Base-by-base conservation (phyloP, 73 alveolate genomes). In the Paramecium sonneborni region DNA sequence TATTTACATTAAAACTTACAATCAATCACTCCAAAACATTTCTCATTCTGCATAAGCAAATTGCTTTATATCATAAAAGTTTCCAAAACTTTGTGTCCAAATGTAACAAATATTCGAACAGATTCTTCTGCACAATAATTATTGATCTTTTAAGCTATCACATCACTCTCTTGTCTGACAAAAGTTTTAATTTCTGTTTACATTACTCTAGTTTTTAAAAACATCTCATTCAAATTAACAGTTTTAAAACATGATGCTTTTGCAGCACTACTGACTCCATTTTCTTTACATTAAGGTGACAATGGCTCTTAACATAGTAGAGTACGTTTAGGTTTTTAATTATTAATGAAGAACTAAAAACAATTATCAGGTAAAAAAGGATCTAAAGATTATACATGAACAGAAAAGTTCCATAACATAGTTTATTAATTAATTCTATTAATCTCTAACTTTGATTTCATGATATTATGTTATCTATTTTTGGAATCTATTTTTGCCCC, bases 111-210 rank as follows among this genome's bases (percentile, higher is more conserved):
- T 76, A 76, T 39, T 41, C 88, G 30, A 39, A 76, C 69, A 5
- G 88, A 76, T 37, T 76, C 88, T 11, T 76, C 88, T 76, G 88
- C 88, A 76, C 88, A 76, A 44, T 15, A 79, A 18, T 79, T 18
- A 44, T 79, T 79, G 1, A 43, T 43, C 28, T 43, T 79, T 21
- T 79, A 79, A 1, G 74, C 90, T 6, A 79, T 79, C 1, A 79
- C 76, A 79, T 79, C 90, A 21, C 62, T 23, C 24, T 79, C 72
- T 24, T 38, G 6, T 79, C 76, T 41, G 10, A 39, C 69, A 79
- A 79, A 79, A 7, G 74, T 21, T 12, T 79, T 79, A 18, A 79
- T 41, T 41, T 79, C 90, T 38, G 76, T 79, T 44, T 79, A 34
- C 69, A 79, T 38, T 1, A 79, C 72, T 44, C 90, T 79, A 1